Evolutionary conservation across 2,329 filamentous ascomycete species (phyloP).

Genomic region (Penicillium sumatraense): DNA sequence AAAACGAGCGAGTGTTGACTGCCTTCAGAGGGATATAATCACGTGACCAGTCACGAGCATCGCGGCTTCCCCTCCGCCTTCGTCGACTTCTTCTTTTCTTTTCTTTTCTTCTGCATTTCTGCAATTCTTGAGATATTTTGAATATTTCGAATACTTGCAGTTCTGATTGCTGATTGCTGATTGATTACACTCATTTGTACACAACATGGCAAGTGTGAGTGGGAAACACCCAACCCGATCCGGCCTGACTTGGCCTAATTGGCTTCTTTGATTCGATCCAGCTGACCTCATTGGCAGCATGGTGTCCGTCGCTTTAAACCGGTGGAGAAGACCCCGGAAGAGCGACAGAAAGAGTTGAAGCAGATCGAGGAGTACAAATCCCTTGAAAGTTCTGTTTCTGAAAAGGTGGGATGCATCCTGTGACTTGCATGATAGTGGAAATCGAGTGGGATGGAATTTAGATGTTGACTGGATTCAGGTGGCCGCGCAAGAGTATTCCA

Average conservation of each 20-base stretch:
- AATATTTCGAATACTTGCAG: too few relatives aligned
- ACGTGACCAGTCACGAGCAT: conserved; percentile 3
- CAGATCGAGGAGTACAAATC: conserved; percentile 77
- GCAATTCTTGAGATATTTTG: too few relatives aligned
- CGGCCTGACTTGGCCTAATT: too few relatives aligned
- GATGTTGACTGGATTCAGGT: conserved; percentile 38
- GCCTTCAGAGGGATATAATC: too few relatives aligned
- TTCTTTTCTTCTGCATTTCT: too few relatives aligned
- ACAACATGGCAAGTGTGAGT: conserved; percentile 38
- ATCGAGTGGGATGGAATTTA: background rate
- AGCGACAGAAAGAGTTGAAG: conserved; percentile 71
- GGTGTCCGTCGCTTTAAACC: conserved; percentile 73
- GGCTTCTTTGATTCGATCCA: conserved; percentile 17
- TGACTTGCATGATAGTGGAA: background rate
- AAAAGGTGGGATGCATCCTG: conserved; percentile 57
- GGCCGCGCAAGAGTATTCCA: conserved; percentile 43
- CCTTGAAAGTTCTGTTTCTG: conserved; percentile 69
- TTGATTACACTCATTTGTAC: background rate
- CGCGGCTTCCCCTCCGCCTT: conserved; percentile 4
- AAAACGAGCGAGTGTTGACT: too few relatives aligned
- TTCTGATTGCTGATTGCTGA: too few relatives aligned
- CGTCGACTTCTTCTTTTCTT: background rate
- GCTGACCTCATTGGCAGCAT: conserved; percentile 64
- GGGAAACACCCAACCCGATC: background rate
- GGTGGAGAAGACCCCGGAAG: conserved; percentile 68